phyloP scores from a whole-genome alignment of 2,329 filamentous ascomycete genomes.

The Sporothrix pallida region DNA sequence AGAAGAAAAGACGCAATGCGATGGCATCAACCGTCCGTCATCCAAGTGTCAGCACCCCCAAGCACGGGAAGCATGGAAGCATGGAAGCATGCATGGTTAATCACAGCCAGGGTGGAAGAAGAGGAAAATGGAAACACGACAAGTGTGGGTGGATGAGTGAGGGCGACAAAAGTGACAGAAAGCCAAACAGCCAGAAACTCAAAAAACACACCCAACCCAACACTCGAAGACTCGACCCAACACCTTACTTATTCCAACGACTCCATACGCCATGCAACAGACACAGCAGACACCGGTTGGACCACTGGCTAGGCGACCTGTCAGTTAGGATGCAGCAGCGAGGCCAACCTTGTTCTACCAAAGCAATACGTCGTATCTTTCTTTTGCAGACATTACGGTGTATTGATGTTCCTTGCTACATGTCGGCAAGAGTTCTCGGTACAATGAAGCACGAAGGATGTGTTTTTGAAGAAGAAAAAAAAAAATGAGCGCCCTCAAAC shows the following conservation, averaged over 20 bases:
- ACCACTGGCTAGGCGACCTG: neutral
- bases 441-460: neutral
- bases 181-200: no score
- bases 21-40: slow-evolving; percentile 27
- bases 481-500: neutral
- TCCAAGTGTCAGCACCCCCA: neutral
- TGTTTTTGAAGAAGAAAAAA: neutral
- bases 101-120: neutral
- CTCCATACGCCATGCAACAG: slow-evolving; percentile 1
- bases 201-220: slow-evolving; percentile 8
- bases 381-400: no score
- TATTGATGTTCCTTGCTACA: neutral
- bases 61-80: neutral
- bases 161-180: no score
- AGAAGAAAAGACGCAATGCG: slow-evolving; percentile 22
- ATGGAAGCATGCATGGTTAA: slow-evolving; percentile 14
- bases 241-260: neutral
- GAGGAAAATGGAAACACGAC: neutral
- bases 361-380: neutral
- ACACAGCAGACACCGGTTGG: no score
- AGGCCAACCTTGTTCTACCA: neutral
- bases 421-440: slow-evolving; percentile 15
- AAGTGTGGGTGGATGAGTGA: neutral
- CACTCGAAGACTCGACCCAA: neutral
- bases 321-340: neutral